Evolutionary conservation across 257 asterid genomes (phyloP).

Genomic region (Forsythia viridissima): DNA sequence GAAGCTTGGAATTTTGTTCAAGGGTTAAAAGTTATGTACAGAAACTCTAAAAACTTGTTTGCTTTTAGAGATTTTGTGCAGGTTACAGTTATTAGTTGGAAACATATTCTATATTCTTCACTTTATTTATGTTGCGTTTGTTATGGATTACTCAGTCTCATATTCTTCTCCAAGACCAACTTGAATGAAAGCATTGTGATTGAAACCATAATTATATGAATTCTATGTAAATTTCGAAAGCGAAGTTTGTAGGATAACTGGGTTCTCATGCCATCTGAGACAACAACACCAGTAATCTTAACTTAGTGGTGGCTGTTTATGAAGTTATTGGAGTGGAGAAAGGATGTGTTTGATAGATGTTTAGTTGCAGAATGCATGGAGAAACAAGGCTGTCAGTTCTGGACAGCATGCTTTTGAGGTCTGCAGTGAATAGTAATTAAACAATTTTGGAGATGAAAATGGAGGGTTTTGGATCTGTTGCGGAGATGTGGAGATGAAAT

Average conservation of each 20-base stretch:
- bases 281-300: background rate
- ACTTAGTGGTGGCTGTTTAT: background rate
- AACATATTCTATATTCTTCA: background rate
- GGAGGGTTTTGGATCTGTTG: too few species aligned
- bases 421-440: too few species aligned
- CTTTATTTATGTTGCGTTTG: background rate
- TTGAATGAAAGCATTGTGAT: background rate
- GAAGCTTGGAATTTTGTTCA: background rate
- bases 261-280: background rate
- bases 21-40: background rate
- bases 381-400: background rate
- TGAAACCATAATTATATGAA: background rate
- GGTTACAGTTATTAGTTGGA: background rate
- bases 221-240: background rate
- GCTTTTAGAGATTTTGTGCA: background rate
- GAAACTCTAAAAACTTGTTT: background rate
- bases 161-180: background rate
- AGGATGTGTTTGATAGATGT: background rate
- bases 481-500: too few species aligned
- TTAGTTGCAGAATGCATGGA: background rate
- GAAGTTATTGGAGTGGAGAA: background rate
- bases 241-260: background rate
- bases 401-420: background rate
- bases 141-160: background rate
- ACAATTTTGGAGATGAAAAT: too few species aligned